phyloP scores from a whole-genome alignment of 345 rosid genomes.

The sweet orange (Citrus sinensis) region DVS_A1.0 CM039168.1:26713501-26714000 shows the following conservation, averaged over 20 bases:
- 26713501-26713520: conserved; percentile 31
- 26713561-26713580: neutral
- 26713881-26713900: conserved; percentile 11
- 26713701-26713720: conserved; percentile 40
- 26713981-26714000: conserved; percentile 78
- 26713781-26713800: neutral
- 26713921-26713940: conserved; percentile 40
- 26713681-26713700: conserved; percentile 94
- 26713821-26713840: neutral
- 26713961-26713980: conserved; percentile 96
- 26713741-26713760: neutral
- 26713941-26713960: conserved; percentile 90
- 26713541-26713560: neutral
- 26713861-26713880: neutral
- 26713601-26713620: conserved; percentile 92
- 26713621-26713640: conserved; percentile 87
- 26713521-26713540: neutral
- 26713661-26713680: conserved; percentile 95
- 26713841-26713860: neutral
- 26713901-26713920: neutral
- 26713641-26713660: conserved; percentile 80
- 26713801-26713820: neutral
- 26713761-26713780: neutral
- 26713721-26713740: neutral
- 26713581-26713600: conserved; percentile 63